Evolutionary conservation across 768 basidiomycete genomes (phyloP), one percentile per base, ranked within the genome.

Genomic region (Sporobolomyces roseus): DNA sequence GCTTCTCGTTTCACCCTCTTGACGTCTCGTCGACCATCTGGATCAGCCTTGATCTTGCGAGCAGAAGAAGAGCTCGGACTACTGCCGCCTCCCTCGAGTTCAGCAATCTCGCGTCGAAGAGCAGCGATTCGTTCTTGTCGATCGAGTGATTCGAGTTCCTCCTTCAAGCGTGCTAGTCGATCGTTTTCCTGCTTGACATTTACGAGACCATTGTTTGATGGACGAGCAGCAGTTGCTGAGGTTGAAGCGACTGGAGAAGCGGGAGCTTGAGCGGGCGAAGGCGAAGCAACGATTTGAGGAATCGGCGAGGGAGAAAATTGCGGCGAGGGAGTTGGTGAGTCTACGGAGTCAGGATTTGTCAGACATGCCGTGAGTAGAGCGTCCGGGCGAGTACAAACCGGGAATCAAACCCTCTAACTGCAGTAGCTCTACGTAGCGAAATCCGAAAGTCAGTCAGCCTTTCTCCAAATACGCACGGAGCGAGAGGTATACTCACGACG

Each of bases 331-430:
- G 45, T 23, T 23, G 45, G 45, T 7, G 45, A 46, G 23, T 46
- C 45, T 46, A 23, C 6, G 45, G 45, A 46, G 21, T 6, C 21
- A 13, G 21, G 45, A 46, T 14, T 13, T 6, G 45, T 46, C 14
- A 13, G 21, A 14, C 14, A 23, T 6, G 21, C 14, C 21, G 12
- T 13, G 17, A 41, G 38, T 9, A 41, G 38, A 41, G 17, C 9
- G 17, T 41, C 17, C 9, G 17, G 17, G n/a, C n/a, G n/a, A 41
- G 17, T 9, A 21, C 45, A 33, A 9, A 65, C 64, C 33, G 10
- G 61, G 43, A 41, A 71, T 43, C 10, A 63, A 52, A 13, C 29
- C 55, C 7, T 59, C 51, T 16, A 66, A 52, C 49, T 71, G 64
- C 16, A 71, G 61, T 1, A 71, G 49, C 1, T 55, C 52, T 53